Base-by-base conservation (phyloP, 2,329 filamentous ascomycete genomes). In the Fonsecaea pedrosoi region DNA sequence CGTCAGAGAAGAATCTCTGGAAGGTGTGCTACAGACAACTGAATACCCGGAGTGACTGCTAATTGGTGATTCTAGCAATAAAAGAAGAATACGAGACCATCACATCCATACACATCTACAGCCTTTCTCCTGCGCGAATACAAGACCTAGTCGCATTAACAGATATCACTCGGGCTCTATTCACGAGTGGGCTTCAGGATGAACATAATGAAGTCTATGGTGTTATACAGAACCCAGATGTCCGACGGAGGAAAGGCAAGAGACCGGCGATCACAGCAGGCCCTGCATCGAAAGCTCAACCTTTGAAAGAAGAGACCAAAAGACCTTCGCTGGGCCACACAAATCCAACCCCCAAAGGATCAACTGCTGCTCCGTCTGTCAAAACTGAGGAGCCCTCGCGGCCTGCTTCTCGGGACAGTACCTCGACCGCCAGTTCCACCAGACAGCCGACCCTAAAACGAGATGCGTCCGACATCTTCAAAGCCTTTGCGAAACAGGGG, bases 31-130 rank as follows among this genome's bases (percentile, higher is more conserved):
- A 61, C 68, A n/a, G 15, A n/a, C 13, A 18, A 4, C 25, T 15
- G 13, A 32, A 18, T 34, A 54, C 12, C n/a, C 50, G 18, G 66
- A 73, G 58, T 55, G 71, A 62, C 50, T 25, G 13, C 37, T 37
- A 42, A 12, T 21, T n/a, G 40, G 40, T 12, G 32, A 42, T 35
- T 56, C 32, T 71, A 94, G 91, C 86, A 70, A 82, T 86, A 0
- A 87, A 92, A 65, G 81, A 83, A 13, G 84, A 86, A 15, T 96
- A 94, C 71, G 84, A 90, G 57, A 82, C 87, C n/a, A 87, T 97
- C 62, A 85, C 84, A 0, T 91, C 92, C 0, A 89, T 97, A 67
- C 92, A 97, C 73, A 81, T 98, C 53, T 98, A 98, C 81, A 97
- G 93, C 74, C 76, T 98, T 18, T 89, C 91, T 50, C 85, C 91